A percentile compares a stretch with the other conserved stretches of the same genome.
These are phyloP conservation scores for Cladophialophora psammophila DNA, from an alignment of 2,329 filamentous ascomycete genomes.

Conservation along the genomic window DNA sequence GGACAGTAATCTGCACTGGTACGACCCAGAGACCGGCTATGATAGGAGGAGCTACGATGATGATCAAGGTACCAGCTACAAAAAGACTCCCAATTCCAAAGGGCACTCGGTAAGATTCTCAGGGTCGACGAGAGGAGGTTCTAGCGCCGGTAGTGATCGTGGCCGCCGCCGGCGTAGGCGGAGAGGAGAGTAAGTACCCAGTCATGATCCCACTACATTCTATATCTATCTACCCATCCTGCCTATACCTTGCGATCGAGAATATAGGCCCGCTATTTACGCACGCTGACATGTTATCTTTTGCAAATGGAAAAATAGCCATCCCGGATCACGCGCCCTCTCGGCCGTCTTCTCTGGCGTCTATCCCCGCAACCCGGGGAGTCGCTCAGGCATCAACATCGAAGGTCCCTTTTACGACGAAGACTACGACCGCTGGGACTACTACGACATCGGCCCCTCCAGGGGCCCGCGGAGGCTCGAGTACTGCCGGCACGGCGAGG, in stretches of 20 bases:
- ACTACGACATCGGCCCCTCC: not conserved
- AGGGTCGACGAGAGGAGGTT: slow-evolving; percentile 17
- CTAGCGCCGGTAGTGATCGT: not conserved
- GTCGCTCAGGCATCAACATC: slow-evolving; percentile 4
- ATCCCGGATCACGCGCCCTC: slow-evolving; percentile 4
- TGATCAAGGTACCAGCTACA: not conserved
- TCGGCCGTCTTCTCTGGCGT: slow-evolving; percentile 12
- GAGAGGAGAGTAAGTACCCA: slow-evolving; percentile 1
- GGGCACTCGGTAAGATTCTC: slow-evolving; percentile 22
- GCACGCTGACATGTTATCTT: not conserved
- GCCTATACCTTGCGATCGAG: not conserved
- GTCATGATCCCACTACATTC: not conserved
- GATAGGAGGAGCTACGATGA: not conserved
- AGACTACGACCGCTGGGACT: not conserved
- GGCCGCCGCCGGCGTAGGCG: not conserved
- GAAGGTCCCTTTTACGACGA: slow-evolving; percentile 10
- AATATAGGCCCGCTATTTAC: too few relatives aligned
- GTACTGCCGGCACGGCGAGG: not conserved
- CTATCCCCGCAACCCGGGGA: not conserved
- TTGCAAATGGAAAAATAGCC: not conserved
- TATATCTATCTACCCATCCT: not conserved
- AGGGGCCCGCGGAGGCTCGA: not conserved
- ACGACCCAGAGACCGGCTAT: not conserved
- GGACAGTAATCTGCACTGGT: slow-evolving; percentile 10
- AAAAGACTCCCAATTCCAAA: slow-evolving; percentile 18